A percentile compares a stretch with the other conserved stretches of the same genome.
Conservation (phyloP, 768 basidiomycete genomes). For the Termitomyces sp. region DNA sequence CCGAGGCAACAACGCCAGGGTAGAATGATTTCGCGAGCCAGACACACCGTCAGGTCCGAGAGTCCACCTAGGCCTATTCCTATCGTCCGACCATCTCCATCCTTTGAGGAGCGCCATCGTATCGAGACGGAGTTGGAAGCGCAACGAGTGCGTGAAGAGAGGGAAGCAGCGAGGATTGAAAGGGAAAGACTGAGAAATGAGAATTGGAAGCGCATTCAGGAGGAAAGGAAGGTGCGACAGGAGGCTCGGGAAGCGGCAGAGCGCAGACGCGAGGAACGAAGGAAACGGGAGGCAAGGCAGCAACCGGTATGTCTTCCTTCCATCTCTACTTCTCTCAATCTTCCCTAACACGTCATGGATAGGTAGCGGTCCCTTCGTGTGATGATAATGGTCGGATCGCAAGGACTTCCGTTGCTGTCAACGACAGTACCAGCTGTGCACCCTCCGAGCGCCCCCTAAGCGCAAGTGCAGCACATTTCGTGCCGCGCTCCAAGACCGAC, state of each 20-base stretch:
- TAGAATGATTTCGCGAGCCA: neutral
- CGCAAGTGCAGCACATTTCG: neutral
- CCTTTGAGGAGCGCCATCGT: neutral
- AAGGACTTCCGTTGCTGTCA: neutral
- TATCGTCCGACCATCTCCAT: neutral
- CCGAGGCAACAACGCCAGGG: neutral
- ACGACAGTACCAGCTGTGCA: neutral
- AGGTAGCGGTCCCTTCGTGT: neutral
- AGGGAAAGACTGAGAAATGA: neutral
- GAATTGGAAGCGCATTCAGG: neutral
- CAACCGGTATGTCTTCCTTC: neutral
- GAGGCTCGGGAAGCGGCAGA: neutral
- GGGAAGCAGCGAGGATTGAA: neutral
- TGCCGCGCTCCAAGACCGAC: neutral
- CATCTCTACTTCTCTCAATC: neutral
- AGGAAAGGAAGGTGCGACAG: neutral
- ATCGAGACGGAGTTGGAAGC: neutral
- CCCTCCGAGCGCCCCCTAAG: neutral
- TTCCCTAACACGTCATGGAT: neutral
- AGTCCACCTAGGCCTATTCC: neutral
- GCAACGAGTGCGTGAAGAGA: neutral
- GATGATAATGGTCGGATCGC: neutral
- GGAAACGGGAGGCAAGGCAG: neutral
- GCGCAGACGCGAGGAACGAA: neutral
- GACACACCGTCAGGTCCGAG: neutral